Evolutionary conservation across 257 asterid species (phyloP), one percentile per base, ranked within the genome.

Genomic region (Jaltomata sinuosa): DNA sequence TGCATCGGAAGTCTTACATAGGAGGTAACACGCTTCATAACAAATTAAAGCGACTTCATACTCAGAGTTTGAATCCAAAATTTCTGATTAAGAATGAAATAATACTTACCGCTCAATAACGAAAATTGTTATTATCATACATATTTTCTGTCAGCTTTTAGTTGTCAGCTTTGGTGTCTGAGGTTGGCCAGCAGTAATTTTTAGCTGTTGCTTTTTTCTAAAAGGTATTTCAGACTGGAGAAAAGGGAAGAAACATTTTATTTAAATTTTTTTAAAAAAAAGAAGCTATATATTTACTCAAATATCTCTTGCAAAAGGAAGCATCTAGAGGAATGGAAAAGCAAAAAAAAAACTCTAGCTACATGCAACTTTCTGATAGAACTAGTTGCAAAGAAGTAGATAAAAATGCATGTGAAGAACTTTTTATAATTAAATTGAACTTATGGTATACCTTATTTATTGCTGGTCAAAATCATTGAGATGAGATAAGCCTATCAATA

Each of bases 71-170:
- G 12, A 8, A 42, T 42, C 8, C 14, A 8, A 42, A 42, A 42
- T 42, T 11, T 42, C 12, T 2, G 3, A 42, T 8, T 42, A 38
- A 38, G 7, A 5, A 38, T 31, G 0, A 64, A 64, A 6, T 6
- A 64, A 15, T 64, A 64, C 19, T 64, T 64, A 31, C 0, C 7
- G 16, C 10, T 14, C 2, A 0, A 0, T 64, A 5, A 14, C 14
- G 0, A 65, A 0, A 14, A 3, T 2, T 0, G 1, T 0, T 9
- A n/a, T 65, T 15, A 65, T 29, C 21, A 64, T 5, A 42, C 38
- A 72, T 3, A 42, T 15, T 40, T 16, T 45, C 8, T 8, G 22
- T 74, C 81, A 45, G 40, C 25, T 45, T 74, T 45, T 25, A 22
- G 15, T 25, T 11, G 31, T 69, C 52, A 2, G 10, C 10, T 27